Base-by-base conservation (phyloP, 2,329 filamentous ascomycete genomes). In the Berkeleyomyces basicola region DNA sequence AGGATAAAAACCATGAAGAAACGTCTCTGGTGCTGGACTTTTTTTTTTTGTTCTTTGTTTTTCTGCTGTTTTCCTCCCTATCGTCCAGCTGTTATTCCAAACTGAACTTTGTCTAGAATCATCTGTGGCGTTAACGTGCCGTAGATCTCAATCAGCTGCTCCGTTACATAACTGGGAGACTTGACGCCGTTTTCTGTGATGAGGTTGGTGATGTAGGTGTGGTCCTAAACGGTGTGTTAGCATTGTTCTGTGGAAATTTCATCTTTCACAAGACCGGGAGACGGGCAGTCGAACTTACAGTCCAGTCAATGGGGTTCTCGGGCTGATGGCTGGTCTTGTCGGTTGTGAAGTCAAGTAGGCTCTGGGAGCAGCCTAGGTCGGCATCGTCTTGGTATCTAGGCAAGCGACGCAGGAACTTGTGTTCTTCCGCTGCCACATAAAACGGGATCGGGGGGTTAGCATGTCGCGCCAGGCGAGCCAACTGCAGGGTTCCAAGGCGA, bases 391-490 rank as follows among this genome's bases (percentile, higher is more conserved):
- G 90, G 66, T 86, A 84, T 31, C 93, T 76, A 1, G 92, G 89
- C 36, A 62, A 37, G 62, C 93, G 80, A 69, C 90, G 82, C 55
- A 95, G 90, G 71, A 99, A 96, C 75, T 99, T 99, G 78, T 99
- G 93, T 69, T 88, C 95, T 76, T 99, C 93, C 0, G 87, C 87
- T 4, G 93, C 90, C 16, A 96, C 90, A 70, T 95, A 96, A 68
- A 97, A 89, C 0, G 87, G 87, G 66, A 88, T 85, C 11, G 61
- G 66, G 11, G 66, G 66, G 46, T 85, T 82, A 53, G 77, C 77
- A 37, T 74, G 72, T 69, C 85, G 85, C 4, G 91, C 90, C 61
- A 96, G 76, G 67, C 90, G 77, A 1, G 89, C 91, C 68, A 97
- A 86, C 75, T 96, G 90, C 68, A 88, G 92, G 2, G 82, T 84